Evolutionary conservation across 208 protist species (phyloP), one percentile per base, ranked within the genome.

Genomic region (Tritrichomonas musculus): DNA sequence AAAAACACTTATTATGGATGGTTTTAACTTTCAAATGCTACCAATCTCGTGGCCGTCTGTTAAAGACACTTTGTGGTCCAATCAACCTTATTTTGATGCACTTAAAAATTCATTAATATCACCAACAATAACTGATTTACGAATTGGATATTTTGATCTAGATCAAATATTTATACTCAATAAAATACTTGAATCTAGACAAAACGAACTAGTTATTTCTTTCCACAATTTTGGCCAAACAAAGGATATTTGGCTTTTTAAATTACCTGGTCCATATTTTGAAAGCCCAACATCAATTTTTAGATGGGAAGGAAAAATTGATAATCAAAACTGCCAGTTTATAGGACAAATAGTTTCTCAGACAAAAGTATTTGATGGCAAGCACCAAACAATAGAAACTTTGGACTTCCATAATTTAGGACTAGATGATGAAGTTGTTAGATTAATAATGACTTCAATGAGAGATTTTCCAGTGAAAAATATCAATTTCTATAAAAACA

Each of bases 11-110:
- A 84, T 84, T 13, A 84, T 84, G 73, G 73, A 84, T 53, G 73
- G 73, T 11, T 84, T 84, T 53, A 84, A 53, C 22, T 53, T 33
- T 9, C 44, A 84, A 53, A 44, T 53, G 27, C 22, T 84, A 33
- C 73, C 73, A 33, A 53, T 84, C 53, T 84, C 73, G n/a, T 84
- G 73, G 73, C 73, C 73, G n/a, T 8, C 25, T 53, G 73, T 84
- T 33, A 49, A 84, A 17, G 73, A 84, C 53, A 53, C 11, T 5
- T 53, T 53, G 13, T 84, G 27, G n/a, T 1, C 0, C 1, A 84
- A 49, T 13, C 0, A 22, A 47, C 11, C 36, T 53, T 47, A 84
- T 53, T 84, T 84, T 53, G 73, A 84, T 25, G 36, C 41, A 33
- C n/a, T 84, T 53, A 25, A 17, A 27, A n/a, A 4, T 0, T 11